A percentile compares a stretch with the other conserved stretches of the same genome.
Evolutionary conservation across 2,329 filamentous ascomycete species (phyloP).

Genomic region (Rutstroemia sp.): DNA sequence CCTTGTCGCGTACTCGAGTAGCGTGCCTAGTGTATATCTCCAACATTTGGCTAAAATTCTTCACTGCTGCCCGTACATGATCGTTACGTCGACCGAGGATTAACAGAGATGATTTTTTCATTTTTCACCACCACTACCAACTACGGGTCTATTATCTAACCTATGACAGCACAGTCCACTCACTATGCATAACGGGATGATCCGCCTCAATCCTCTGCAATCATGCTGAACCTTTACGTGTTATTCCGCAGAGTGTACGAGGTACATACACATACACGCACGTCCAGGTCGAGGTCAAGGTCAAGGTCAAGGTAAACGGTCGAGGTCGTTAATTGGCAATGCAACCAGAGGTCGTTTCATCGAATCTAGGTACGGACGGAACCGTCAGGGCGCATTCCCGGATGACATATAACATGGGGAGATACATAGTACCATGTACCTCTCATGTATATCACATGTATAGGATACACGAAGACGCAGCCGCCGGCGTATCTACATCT

Average conservation of each 20-base stretch:
- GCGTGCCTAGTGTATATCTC: too few species aligned
- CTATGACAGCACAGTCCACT: not conserved
- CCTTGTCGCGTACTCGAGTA: too few species aligned
- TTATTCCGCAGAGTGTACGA: too few species aligned
- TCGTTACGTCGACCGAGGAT: not conserved
- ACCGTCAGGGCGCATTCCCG: conserved; percentile 22
- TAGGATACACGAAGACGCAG: conserved; percentile 11
- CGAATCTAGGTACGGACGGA: conserved; percentile 27
- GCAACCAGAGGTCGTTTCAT: conserved; percentile 1
- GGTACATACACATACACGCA: too few species aligned
- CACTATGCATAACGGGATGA: conserved; percentile 6
- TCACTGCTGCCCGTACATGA: not conserved
- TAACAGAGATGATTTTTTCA: not conserved
- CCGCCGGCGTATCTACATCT: conserved; percentile 2
- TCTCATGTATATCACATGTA: conserved; percentile 17
- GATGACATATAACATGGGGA: conserved; percentile 17
- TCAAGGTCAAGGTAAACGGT: too few species aligned
- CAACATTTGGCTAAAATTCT: not conserved
- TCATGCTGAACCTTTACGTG: too few species aligned
- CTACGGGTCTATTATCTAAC: not conserved
- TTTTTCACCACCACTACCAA: too few species aligned
- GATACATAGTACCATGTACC: not conserved
- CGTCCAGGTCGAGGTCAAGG: too few species aligned
- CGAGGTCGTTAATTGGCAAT: not conserved
- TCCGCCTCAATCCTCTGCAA: not conserved